Evolutionary conservation across 768 basidiomycete species (phyloP), one percentile per base, ranked within the genome.

Genomic region (Hygrophorus russula): DNA sequence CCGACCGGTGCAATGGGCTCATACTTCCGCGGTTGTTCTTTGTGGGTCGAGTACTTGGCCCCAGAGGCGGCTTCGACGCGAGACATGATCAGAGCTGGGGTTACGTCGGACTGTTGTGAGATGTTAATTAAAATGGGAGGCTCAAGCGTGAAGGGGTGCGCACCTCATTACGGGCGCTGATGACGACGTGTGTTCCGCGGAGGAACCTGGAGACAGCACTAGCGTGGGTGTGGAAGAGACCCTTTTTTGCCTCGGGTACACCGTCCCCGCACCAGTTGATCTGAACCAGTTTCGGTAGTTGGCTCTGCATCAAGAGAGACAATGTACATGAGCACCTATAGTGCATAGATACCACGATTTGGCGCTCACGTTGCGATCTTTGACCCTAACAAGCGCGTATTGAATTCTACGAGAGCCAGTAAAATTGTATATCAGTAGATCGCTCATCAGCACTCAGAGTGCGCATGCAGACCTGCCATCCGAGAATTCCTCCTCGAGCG

Each of bases 241-340:
- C 94, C 59, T 98, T 98, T 62, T 87, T 83, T 14, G 71, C 70
- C 59, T 81, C 89, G 10, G 94, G 94, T 1, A 98, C 94, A 46
- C 94, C 94, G 55, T 94, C 93, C 35, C 94, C 94, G 52, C 90
- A 91, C 93, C 94, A 96, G 54, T 91, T 89, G 61, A 98, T 83
- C 56, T 94, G 87, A 12, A 97, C 90, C 49, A 93, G 89, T 65
- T 96, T 97, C 36, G 82, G 70, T 2, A 98, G 72, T 48, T 82
- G 69, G 55, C 75, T 88, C 85, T 94, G 53, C 41, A 45, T 19
- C 36, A 37, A 19, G 11, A 10, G 12, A 45, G 33, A 27, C 29
- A 14, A 43, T 14, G 46, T 4, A 28, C 18, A 45, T 30, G 44
- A 40, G 36, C 39, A 29, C n/a, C 41, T 42, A 42, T 14, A 31